Conservation (phyloP, 2,329 filamentous ascomycete genomes). For the Sclerotinia nivalis region DNA sequence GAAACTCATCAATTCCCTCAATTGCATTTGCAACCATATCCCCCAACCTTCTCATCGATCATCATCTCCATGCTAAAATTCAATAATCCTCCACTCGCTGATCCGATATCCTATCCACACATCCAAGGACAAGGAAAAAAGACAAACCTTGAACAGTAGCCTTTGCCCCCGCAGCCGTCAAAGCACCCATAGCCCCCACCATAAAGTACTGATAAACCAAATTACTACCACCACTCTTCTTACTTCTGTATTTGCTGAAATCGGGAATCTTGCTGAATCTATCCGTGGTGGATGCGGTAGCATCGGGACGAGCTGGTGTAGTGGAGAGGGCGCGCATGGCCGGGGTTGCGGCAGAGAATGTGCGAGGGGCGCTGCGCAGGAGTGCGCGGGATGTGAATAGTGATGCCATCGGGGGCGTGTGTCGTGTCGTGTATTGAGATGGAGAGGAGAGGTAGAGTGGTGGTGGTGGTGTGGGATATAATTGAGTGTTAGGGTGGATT, state of each 20-base stretch:
- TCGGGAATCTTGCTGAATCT: slow-evolving; percentile 67
- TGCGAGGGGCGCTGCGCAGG: slow-evolving; percentile 56
- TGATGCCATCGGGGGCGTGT: slow-evolving; percentile 57
- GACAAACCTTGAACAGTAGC: slow-evolving; percentile 87
- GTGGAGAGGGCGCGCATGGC: slow-evolving; percentile 55
- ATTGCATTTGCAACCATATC: slow-evolving; percentile 1
- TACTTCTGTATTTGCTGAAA: slow-evolving; percentile 84
- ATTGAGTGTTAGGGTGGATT: slow-evolving; percentile 24
- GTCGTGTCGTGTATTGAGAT: slow-evolving; percentile 19
- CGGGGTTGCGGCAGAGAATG: slow-evolving; percentile 36
- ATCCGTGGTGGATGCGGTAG: slow-evolving; percentile 23
- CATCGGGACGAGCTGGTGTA: slow-evolving; percentile 31
- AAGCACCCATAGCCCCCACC: slow-evolving; percentile 91
- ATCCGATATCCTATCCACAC: slow-evolving; percentile 17
- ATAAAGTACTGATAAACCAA: slow-evolving; percentile 97
- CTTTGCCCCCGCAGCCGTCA: slow-evolving; percentile 93
- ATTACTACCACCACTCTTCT: slow-evolving; percentile 67
- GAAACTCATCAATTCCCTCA: slow-evolving; percentile 32
- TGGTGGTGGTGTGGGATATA: slow-evolving; percentile 20
- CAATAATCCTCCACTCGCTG: not conserved
- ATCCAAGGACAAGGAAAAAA: slow-evolving; percentile 11
- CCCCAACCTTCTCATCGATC: not conserved
- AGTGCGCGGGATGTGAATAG: slow-evolving; percentile 69
- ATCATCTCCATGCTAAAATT: not conserved
- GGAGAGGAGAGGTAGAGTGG: slow-evolving; percentile 18